Evolutionary conservation across 2,329 filamentous ascomycete genomes (phyloP).

Genomic region (Hymenoscyphus albidus): DNA sequence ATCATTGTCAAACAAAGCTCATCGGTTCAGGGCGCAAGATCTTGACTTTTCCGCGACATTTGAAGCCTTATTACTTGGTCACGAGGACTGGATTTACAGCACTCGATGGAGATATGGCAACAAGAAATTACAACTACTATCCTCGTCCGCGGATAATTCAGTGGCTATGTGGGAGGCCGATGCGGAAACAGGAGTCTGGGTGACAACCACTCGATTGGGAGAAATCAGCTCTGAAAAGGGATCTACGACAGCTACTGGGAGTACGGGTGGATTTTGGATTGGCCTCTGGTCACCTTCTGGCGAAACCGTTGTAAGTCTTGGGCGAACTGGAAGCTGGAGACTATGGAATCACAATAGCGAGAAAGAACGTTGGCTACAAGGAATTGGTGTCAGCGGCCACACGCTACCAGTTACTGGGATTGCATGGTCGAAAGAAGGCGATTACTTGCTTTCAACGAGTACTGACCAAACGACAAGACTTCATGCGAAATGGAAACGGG

Average conservation of each 20-base stretch:
- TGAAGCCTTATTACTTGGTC: conserved; percentile 86
- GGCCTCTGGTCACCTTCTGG: conserved; percentile 86
- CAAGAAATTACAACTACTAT: conserved; percentile 66
- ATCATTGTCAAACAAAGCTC: conserved; percentile 83
- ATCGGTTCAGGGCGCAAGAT: conserved; percentile 62
- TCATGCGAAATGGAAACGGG: conserved; percentile 70
- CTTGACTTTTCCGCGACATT: conserved; percentile 78
- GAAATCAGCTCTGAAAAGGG: conserved; percentile 95
- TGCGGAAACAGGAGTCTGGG: conserved; percentile 79
- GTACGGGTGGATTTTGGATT: conserved; percentile 94
- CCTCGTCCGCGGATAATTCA: conserved; percentile 92
- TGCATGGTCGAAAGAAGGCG: conserved; percentile 76
- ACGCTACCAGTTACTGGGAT: conserved; percentile 76
- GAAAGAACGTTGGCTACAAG: conserved; percentile 70
- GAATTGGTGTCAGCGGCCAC: conserved; percentile 77
- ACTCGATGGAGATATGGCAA: conserved; percentile 43
- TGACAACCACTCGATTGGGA: conserved; percentile 78
- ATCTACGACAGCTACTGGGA: conserved; percentile 92
- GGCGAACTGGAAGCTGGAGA: conserved; percentile 90
- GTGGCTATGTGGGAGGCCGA: conserved; percentile 91
- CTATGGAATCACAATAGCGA: conserved; percentile 66
- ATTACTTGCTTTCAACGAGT: conserved; percentile 83
- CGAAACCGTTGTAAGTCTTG: conserved; percentile 71
- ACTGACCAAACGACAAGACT: conserved; percentile 90
- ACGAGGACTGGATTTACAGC: conserved; percentile 98